Conservation (phyloP, 2,329 filamentous ascomycete genomes). For the Helotiales sp. region DNA sequence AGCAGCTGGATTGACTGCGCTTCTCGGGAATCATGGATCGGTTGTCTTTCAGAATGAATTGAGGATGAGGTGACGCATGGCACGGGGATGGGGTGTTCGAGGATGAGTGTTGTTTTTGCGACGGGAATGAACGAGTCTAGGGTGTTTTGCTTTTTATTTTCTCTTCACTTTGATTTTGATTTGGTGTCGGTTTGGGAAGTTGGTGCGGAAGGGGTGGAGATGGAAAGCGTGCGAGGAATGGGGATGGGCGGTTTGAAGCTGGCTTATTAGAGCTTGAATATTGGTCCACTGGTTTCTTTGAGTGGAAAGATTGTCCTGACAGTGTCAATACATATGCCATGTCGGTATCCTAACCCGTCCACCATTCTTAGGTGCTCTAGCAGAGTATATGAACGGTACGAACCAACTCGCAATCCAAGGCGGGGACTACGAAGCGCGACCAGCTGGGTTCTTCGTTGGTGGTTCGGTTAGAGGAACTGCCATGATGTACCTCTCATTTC, state of each 20-base stretch:
- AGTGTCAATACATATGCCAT: constrained; percentile 29
- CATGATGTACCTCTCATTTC: constrained; percentile 44
- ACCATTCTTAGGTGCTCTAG: constrained; percentile 38
- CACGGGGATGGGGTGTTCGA: constrained; percentile 30
- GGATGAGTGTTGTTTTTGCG: constrained; percentile 39
- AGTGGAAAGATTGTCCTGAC: background rate
- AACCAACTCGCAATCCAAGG: constrained; percentile 57
- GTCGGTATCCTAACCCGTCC: constrained; percentile 39
- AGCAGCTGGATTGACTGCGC: constrained; percentile 12
- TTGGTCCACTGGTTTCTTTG: background rate
- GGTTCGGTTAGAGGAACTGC: constrained; percentile 51
- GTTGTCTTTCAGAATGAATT: constrained; percentile 32
- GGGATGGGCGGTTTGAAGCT: no score
- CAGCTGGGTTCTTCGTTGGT: constrained; percentile 52
- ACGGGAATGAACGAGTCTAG: constrained; percentile 37
- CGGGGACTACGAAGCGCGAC: constrained; percentile 55
- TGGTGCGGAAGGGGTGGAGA: no score
- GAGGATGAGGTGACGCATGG: constrained; percentile 22
- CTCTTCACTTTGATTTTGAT: background rate
- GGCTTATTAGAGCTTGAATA: background rate
- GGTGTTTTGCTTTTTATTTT: no score
- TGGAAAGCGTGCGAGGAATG: no score
- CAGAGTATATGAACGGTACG: constrained; percentile 46
- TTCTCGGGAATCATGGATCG: constrained; percentile 25
- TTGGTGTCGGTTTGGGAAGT: background rate